Conservation (phyloP, 2,329 filamentous ascomycete genomes). For the Diaporthe citriasiana region DNA sequence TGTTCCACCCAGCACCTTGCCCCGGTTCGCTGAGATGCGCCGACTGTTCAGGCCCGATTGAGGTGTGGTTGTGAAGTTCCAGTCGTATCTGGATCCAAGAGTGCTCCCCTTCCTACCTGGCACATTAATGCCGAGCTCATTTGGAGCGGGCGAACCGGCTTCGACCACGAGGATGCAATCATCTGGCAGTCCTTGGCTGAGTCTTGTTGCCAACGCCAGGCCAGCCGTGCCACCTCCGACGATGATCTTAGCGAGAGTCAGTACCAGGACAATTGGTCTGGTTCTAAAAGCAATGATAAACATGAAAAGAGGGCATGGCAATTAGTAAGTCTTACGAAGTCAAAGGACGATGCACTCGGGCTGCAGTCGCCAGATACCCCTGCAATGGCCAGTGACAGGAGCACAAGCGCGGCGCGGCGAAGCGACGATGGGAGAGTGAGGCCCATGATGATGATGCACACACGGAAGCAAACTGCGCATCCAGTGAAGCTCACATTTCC, state of each 20-base stretch:
- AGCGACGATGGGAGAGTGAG: constrained; percentile 9
- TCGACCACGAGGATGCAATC: constrained; percentile 61
- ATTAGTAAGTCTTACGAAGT: constrained; percentile 5
- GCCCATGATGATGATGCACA: constrained; percentile 9
- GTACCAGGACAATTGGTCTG: background rate
- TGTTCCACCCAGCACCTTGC: constrained; percentile 72
- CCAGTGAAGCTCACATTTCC: background rate
- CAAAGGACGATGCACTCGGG: constrained; percentile 10
- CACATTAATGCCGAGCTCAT: constrained; percentile 49
- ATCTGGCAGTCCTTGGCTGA: constrained; percentile 54
- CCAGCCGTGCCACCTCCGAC: constrained; percentile 69
- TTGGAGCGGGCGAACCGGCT: constrained; percentile 53
- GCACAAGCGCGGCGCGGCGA: constrained; percentile 3
- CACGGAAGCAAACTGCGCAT: background rate
- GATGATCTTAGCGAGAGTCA: constrained; percentile 51
- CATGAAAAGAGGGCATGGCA: background rate
- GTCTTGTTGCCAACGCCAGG: constrained; percentile 63
- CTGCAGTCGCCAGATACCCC: constrained; percentile 9
- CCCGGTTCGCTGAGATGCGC: constrained; percentile 57
- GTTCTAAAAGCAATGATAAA: no score
- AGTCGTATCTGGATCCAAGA: constrained; percentile 56
- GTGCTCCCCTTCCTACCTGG: constrained; percentile 55
- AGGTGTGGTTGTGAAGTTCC: constrained; percentile 57
- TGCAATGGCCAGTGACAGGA: constrained; percentile 8
- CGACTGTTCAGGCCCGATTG: constrained; percentile 57